A percentile compares a stretch with the other conserved stretches of the same genome.
Conservation (phyloP, 192 early-diverging fungal species). For the Phlyctochytrium planicorne region DNA sequence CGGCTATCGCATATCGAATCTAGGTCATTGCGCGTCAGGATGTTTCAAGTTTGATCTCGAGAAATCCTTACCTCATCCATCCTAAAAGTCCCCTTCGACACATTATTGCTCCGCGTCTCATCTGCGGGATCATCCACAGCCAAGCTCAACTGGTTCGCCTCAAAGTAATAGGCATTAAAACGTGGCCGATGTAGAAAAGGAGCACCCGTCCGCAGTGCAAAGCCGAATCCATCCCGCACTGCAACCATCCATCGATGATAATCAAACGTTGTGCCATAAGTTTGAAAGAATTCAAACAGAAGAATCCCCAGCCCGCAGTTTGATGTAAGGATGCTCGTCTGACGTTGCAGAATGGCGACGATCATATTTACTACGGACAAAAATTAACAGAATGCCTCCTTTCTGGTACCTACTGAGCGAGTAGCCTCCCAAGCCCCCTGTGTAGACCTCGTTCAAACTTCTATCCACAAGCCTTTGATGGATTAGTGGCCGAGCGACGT, state of each 20-base stretch:
- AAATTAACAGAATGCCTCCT: too few species aligned
- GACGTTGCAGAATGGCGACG: constrained; percentile 7
- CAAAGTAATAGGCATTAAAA: background rate
- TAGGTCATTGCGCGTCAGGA: too few species aligned
- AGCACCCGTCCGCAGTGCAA: background rate
- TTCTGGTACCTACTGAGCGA: constrained; percentile 5
- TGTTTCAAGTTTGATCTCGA: background rate
- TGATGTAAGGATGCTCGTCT: background rate
- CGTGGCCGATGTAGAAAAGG: too few species aligned
- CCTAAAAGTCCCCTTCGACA: constrained; percentile 15
- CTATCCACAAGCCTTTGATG: background rate
- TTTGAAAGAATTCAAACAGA: constrained; percentile 7
- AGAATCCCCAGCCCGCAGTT: background rate
- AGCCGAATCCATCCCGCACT: constrained; percentile 1
- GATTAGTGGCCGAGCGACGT: too few species aligned
- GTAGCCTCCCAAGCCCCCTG: constrained; percentile 18
- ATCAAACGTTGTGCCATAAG: constrained; percentile 9
- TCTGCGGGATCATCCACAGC: constrained; percentile 14
- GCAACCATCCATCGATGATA: constrained; percentile 4
- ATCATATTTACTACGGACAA: constrained; percentile 11
- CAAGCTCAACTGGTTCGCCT: background rate
- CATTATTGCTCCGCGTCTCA: constrained; percentile 9
- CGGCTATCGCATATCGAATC: constrained; percentile 1
- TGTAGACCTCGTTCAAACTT: constrained; percentile 14
- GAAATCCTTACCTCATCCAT: constrained; percentile 7